Conservation (phyloP, 2,329 filamentous ascomycete species). For the Venturia aucupariae region DNA sequence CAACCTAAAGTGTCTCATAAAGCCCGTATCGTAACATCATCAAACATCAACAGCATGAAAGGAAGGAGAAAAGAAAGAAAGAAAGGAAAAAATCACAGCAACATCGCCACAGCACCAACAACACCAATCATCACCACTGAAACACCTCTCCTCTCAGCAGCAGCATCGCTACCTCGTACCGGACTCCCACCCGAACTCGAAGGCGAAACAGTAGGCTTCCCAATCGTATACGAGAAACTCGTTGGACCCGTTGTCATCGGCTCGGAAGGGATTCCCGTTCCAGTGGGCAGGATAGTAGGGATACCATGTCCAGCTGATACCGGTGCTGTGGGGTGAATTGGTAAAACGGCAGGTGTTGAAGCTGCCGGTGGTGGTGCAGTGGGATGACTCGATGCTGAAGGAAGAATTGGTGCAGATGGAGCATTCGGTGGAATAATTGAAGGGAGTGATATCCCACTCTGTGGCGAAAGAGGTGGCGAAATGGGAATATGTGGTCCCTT, state of each 20-base stretch:
- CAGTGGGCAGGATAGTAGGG: not conserved
- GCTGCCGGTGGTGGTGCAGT: not conserved
- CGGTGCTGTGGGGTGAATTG: not conserved
- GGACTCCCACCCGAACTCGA: not conserved
- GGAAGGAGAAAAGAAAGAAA: too few species aligned
- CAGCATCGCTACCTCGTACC: not conserved
- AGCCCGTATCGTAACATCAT: not conserved
- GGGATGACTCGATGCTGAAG: not conserved
- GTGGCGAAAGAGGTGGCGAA: not conserved
- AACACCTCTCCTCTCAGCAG: not conserved
- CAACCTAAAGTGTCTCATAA: too few species aligned
- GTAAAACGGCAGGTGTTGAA: not conserved
- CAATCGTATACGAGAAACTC: not conserved
- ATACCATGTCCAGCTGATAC: not conserved
- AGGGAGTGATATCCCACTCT: not conserved
- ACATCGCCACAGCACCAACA: not conserved
- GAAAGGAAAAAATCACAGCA: not conserved
- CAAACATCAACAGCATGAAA: not conserved
- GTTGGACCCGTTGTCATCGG: not conserved
- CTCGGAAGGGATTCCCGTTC: not conserved
- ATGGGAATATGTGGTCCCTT: not conserved
- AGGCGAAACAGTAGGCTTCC: conserved; percentile 25
- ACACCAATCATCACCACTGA: not conserved
- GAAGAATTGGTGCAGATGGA: not conserved
- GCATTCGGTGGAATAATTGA: not conserved